These are phyloP conservation scores for Talaromyces adpressus DNA, from an alignment of 495 filamentous ascomycete genomes.

Conservation along the genomic window DNA sequence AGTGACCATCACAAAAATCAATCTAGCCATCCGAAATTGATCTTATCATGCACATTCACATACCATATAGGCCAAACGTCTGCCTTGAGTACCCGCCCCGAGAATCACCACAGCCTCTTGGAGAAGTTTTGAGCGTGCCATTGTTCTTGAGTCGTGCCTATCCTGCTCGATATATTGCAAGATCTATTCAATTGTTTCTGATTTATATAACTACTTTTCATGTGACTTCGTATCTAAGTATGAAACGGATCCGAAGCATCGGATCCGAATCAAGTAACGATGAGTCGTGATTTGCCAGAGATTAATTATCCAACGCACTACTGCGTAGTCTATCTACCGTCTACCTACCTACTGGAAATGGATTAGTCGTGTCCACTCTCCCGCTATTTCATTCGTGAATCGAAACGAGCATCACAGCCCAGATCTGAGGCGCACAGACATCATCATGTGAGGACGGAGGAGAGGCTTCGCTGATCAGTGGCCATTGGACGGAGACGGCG, in stretches of 20 bases:
- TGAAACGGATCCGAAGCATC: background rate
- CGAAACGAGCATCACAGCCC: background rate
- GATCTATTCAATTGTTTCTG: background rate
- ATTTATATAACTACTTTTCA: background rate
- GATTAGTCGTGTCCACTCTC: background rate
- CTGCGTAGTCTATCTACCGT: background rate
- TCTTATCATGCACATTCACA: background rate
- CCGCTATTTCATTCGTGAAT: background rate
- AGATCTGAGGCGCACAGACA: background rate
- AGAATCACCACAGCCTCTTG: slow-evolving; percentile 14
- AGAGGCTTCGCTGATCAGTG: background rate
- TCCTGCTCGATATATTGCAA: background rate
- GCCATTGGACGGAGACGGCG: background rate
- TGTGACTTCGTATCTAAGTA: background rate
- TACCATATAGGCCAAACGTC: slow-evolving; percentile 34
- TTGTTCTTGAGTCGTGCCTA: background rate
- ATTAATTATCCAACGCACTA: background rate
- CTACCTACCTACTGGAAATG: background rate
- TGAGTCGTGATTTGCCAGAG: background rate
- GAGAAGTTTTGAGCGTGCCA: slow-evolving; percentile 6
- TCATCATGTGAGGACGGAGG: background rate
- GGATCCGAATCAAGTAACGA: background rate
- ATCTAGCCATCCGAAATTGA: background rate
- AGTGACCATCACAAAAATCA: background rate
- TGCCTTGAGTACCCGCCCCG: slow-evolving; percentile 33